These are phyloP conservation scores for Geotrichum klebahnii DNA, from an alignment of 1,139 yeast species.

Conservation along the genomic window DNA sequence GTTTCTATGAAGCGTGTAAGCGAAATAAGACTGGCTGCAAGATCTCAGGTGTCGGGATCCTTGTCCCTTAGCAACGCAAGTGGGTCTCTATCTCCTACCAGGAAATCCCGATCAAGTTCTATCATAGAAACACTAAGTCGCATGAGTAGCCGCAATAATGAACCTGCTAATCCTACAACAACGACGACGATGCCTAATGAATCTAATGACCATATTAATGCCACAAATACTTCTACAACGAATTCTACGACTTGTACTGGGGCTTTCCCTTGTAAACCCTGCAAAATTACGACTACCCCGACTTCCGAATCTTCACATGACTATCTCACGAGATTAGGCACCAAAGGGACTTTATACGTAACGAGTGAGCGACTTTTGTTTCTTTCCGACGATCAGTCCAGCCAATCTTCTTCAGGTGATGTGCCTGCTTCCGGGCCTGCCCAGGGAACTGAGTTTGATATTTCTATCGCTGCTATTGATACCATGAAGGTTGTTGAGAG, in stretches of 20 bases:
- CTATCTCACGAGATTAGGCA: constrained; percentile 30
- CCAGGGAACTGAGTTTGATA: constrained; percentile 27
- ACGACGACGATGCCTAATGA: neutral
- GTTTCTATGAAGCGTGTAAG: constrained; percentile 21
- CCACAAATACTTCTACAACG: neutral
- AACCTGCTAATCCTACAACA: neutral
- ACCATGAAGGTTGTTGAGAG: constrained; percentile 33
- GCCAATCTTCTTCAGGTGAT: constrained; percentile 4
- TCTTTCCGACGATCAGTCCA: constrained; percentile 26
- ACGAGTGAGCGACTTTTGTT: constrained; percentile 35
- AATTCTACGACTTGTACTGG: constrained; percentile 1
- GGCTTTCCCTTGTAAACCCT: neutral
- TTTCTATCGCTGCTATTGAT: constrained; percentile 30
- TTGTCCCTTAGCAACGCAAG: too few relatives aligned
- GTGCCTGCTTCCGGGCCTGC: neutral
- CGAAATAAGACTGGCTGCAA: constrained; percentile 11
- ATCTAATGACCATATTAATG: neutral
- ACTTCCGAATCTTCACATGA: constrained; percentile 23
- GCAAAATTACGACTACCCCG: neutral
- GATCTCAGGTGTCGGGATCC: neutral
- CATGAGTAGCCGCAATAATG: constrained; percentile 4
- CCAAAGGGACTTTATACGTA: constrained; percentile 31
- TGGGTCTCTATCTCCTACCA: neutral
- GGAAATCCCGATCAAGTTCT: constrained; percentile 6
- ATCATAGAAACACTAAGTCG: constrained; percentile 10